phyloP scores from a whole-genome alignment of 148 eudicot species.

The Chenopodium formosanum region DNA sequence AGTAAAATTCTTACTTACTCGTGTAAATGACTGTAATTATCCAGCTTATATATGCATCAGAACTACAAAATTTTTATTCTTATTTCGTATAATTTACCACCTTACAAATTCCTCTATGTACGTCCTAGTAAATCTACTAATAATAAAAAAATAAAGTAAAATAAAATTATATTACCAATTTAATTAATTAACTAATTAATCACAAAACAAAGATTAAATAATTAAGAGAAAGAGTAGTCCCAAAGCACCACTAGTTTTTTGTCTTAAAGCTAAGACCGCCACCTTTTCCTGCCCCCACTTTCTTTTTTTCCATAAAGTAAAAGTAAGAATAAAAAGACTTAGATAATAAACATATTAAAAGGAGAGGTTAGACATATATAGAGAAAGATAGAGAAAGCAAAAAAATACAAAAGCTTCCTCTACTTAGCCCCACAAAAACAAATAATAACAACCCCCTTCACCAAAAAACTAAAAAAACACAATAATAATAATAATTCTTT shows the following conservation, averaged over 20 bases:
- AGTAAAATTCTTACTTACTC: neutral
- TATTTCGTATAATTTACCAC: too few species aligned
- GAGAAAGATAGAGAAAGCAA: slow-evolving; percentile 22
- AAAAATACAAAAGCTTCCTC: slow-evolving; percentile 20
- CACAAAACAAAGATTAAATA: slow-evolving; percentile 32
- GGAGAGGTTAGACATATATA: slow-evolving; percentile 6
- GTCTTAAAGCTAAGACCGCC: slow-evolving; percentile 37
- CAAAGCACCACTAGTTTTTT: slow-evolving; percentile 37
- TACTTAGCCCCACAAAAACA: slow-evolving; percentile 26
- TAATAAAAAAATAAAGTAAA: too few species aligned
- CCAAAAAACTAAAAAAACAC: neutral
- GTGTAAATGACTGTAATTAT: too few species aligned
- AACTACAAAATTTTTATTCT: too few species aligned
- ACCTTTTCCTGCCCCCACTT: slow-evolving; percentile 42
- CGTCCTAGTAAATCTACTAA: neutral
- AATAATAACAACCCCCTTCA: slow-evolving; percentile 1
- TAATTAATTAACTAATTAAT: slow-evolving; percentile 15
- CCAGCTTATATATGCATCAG: too few species aligned
- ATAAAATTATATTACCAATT: too few species aligned
- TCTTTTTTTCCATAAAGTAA: slow-evolving; percentile 56
- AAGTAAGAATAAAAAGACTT: slow-evolving; percentile 35
- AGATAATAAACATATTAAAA: slow-evolving; percentile 28
- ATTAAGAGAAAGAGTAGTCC: slow-evolving; percentile 26
- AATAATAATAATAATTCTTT: neutral
- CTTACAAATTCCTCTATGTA: too few species aligned